Percentiles rank a stretch among this genome's conserved stretches.
These are phyloP conservation scores for Podospora pseudocomata DNA, from an alignment of 495 filamentous ascomycete genomes.

Conservation along the genomic window DNA sequence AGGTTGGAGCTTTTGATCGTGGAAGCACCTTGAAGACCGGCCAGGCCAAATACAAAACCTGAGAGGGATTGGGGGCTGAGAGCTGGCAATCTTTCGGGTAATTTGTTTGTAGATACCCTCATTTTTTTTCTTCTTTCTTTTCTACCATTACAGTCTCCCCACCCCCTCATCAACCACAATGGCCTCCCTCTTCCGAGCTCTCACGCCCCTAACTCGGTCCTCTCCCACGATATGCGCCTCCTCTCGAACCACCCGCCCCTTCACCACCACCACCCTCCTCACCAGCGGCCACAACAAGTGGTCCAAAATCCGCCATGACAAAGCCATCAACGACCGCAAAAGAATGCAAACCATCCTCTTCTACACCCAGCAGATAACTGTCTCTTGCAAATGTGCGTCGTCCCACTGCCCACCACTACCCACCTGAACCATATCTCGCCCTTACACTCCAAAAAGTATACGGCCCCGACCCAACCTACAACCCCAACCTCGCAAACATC, in stretches of 20 bases:
- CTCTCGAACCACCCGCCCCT: conserved; percentile 41
- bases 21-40: neutral
- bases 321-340: conserved; percentile 68
- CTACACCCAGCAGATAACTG: conserved; percentile 50
- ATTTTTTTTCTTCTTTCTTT: neutral
- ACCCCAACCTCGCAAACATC: conserved; percentile 66
- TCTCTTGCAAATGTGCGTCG: conserved; percentile 49
- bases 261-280: conserved; percentile 49
- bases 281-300: conserved; percentile 82
- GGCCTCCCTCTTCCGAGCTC: conserved; percentile 20
- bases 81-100: neutral
- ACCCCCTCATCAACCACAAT: conserved; percentile 9
- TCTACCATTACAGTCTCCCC: neutral
- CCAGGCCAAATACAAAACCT: neutral
- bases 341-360: conserved; percentile 47
- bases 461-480: conserved; percentile 68
- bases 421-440: conserved; percentile 3
- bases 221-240: conserved; percentile 35
- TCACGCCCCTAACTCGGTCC: conserved; percentile 15
- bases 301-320: conserved; percentile 94
- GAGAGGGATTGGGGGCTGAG: conserved; percentile 1
- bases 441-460: conserved; percentile 38
- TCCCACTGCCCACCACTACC: conserved; percentile 1
- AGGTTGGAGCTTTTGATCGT: conserved; percentile 4
- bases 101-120: neutral